These are phyloP conservation scores for Phoma sp. DNA, from an alignment of 2,329 filamentous ascomycete species.

Conservation along the genomic window DNA sequence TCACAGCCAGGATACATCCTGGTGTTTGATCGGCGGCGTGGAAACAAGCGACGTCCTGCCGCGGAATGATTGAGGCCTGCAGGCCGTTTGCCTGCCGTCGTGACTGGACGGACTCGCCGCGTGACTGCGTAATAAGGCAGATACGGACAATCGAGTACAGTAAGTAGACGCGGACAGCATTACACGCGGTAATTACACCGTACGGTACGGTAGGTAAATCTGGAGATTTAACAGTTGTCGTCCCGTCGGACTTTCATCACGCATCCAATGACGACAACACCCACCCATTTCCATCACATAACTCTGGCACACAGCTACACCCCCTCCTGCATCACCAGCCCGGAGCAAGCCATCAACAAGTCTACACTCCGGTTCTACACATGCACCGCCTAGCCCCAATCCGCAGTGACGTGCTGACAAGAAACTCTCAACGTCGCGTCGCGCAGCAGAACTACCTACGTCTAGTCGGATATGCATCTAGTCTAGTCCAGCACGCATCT, in stretches of 20 bases:
- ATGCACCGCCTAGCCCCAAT: too few relatives aligned
- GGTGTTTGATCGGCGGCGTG: slow-evolving; percentile 38
- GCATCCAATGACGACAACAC: slow-evolving; percentile 12
- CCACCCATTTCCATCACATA: slow-evolving; percentile 19
- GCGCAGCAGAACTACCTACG: too few relatives aligned
- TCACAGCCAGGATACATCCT: slow-evolving; percentile 15
- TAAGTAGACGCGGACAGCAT: too few relatives aligned
- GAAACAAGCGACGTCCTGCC: slow-evolving; percentile 35
- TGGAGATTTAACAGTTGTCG: background rate
- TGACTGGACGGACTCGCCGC: slow-evolving; percentile 9
- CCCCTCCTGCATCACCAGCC: too few relatives aligned
- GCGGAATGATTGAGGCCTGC: slow-evolving; percentile 23
- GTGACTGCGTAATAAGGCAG: slow-evolving; percentile 2
- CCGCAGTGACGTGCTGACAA: too few relatives aligned
- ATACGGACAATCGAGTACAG: too few relatives aligned
- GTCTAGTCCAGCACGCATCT: too few relatives aligned
- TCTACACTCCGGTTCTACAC: background rate
- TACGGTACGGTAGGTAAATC: background rate
- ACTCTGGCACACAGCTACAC: too few relatives aligned
- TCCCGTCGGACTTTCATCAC: slow-evolving; percentile 12
- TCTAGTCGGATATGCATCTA: too few relatives aligned
- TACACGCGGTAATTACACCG: slow-evolving; percentile 14
- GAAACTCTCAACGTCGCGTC: slow-evolving; percentile 18
- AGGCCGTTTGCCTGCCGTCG: slow-evolving; percentile 4
- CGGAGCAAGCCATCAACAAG: too few relatives aligned